phyloP scores from a whole-genome alignment of 352 stramenopile genomes.

The Pythium phragmiticola region DNA sequence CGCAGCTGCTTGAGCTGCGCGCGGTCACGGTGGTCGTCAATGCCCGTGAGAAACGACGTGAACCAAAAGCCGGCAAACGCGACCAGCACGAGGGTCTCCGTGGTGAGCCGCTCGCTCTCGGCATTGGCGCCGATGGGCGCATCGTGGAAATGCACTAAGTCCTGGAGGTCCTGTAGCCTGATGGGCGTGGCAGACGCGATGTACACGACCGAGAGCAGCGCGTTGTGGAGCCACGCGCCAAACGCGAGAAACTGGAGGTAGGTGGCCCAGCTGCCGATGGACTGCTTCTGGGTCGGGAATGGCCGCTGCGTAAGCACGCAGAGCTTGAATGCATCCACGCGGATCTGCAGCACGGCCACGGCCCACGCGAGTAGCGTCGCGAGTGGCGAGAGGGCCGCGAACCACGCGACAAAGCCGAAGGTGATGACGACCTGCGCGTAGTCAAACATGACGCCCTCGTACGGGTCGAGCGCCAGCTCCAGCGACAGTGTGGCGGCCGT shows the following conservation, averaged over 20 bases:
- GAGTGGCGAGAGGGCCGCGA: conserved; percentile 48
- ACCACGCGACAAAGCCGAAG: conserved; percentile 67
- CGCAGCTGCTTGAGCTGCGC: conserved; percentile 30
- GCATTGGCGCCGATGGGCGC: not conserved
- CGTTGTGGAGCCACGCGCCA: conserved; percentile 53
- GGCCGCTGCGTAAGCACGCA: conserved; percentile 62
- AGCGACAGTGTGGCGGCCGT: conserved; percentile 15
- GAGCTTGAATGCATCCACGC: conserved; percentile 62
- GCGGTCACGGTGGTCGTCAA: conserved; percentile 44
- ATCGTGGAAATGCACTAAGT: conserved; percentile 26
- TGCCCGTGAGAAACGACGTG: conserved; percentile 27
- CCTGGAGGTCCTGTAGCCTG: conserved; percentile 16
- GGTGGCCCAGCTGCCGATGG: conserved; percentile 59
- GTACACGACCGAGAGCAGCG: conserved; percentile 36
- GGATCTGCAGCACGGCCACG: conserved; percentile 57
- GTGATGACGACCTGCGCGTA: conserved; percentile 69
- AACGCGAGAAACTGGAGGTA: conserved; percentile 60
- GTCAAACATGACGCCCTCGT: conserved; percentile 75
- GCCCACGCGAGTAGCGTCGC: conserved; percentile 42
- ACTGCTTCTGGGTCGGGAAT: conserved; percentile 44
- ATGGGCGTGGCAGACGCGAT: conserved; percentile 5
- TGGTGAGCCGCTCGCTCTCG: conserved; percentile 15
- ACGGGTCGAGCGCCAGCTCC: conserved; percentile 46
- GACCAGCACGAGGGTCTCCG: conserved; percentile 36
- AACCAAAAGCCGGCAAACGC: conserved; percentile 41